Percentiles rank a stretch among this genome's conserved stretches.
These are phyloP conservation scores for Acacia crassicarpa DNA, from an alignment of 306 rosid genomes.

Conservation along the genomic window DNA sequence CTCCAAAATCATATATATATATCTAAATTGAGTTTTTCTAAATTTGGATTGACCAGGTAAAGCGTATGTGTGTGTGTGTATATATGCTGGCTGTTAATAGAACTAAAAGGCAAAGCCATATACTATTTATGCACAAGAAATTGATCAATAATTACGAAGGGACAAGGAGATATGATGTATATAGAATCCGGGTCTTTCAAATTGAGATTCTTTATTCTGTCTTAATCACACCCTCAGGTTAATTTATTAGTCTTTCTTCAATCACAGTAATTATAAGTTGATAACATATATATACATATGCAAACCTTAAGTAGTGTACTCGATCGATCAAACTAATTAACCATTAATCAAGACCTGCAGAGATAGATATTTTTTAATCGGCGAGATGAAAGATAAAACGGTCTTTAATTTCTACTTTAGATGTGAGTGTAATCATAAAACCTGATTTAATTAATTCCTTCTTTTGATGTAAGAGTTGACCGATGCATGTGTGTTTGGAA, in stretches of 20 bases:
- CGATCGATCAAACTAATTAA: neutral
- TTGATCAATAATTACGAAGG: neutral
- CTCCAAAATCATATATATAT: neutral
- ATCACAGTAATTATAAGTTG: neutral
- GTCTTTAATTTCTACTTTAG: neutral
- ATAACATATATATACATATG: neutral
- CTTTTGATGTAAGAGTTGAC: slow-evolving; percentile 40
- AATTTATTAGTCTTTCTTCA: neutral
- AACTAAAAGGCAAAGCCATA: neutral
- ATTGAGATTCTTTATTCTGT: neutral
- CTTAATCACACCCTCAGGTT: neutral
- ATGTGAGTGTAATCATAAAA: neutral
- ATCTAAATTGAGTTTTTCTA: neutral
- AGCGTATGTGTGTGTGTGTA: no score
- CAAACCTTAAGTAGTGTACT: neutral
- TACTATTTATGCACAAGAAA: neutral
- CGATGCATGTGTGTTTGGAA: slow-evolving; percentile 42
- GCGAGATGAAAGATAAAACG: neutral
- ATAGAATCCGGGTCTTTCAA: neutral
- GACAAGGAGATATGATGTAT: neutral
- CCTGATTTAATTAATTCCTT: neutral
- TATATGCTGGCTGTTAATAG: neutral
- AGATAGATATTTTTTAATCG: slow-evolving; percentile 7
- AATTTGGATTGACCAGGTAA: neutral
- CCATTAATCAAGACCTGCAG: slow-evolving; percentile 28